Percentiles rank a stretch among this genome's conserved stretches.
phyloP scores from a whole-genome alignment of 257 asterid genomes.

The Solanum paucissectum region DNA sequence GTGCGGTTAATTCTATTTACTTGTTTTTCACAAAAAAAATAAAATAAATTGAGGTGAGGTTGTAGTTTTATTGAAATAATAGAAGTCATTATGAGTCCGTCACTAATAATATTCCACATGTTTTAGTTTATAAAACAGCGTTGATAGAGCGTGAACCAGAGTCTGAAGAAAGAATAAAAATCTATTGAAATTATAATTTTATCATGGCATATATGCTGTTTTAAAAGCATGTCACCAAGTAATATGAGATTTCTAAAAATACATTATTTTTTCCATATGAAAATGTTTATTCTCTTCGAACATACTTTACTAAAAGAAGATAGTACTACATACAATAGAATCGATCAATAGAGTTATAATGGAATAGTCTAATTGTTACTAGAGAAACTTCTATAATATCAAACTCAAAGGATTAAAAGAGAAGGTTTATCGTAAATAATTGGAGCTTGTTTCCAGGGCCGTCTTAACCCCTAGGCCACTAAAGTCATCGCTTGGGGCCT shows the following conservation, averaged over 20 bases:
- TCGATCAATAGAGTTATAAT: not conserved
- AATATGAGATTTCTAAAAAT: not conserved
- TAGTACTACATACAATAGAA: not conserved
- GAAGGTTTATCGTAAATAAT: not conserved
- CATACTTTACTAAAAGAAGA: not conserved
- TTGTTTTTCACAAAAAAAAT: not conserved
- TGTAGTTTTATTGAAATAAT: not conserved
- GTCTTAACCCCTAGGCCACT: no score
- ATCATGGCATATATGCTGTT: no score
- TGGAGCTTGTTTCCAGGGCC: not conserved
- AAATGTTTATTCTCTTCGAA: not conserved
- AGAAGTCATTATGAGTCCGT: not conserved
- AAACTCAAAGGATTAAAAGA: not conserved
- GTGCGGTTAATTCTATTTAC: not conserved
- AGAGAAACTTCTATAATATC: not conserved
- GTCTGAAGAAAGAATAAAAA: not conserved
- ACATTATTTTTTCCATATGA: not conserved
- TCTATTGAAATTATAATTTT: not conserved
- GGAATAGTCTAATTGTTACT: not conserved
- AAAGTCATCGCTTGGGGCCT: no score
- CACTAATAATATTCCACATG: not conserved
- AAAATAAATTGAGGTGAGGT: not conserved
- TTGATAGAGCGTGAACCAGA: not conserved
- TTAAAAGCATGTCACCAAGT: not conserved
- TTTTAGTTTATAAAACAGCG: rapidly evolving